A percentile compares a stretch with the other conserved stretches of the same genome.
Conservation (phyloP, 2,329 filamentous ascomycete species). For the Ceratocystis harringtonii region DNA sequence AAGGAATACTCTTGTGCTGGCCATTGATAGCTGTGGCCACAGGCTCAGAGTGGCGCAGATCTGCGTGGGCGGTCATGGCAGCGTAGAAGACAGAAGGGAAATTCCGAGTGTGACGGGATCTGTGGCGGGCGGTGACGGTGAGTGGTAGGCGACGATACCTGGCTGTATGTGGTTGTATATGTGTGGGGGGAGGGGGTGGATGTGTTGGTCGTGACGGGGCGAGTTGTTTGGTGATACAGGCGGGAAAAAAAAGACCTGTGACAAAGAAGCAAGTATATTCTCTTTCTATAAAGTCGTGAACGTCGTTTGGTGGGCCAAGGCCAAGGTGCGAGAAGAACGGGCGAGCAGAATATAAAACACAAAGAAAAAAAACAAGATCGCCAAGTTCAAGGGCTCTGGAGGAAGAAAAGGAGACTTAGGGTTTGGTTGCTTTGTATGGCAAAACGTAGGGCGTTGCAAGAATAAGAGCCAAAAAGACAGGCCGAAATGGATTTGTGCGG, state of each 20-base stretch:
- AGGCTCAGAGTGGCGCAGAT: conserved; percentile 9
- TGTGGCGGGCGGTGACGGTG: not conserved
- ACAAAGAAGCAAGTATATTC: not conserved
- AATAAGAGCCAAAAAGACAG: not conserved
- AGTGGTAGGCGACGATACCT: not conserved
- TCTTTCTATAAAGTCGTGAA: not conserved
- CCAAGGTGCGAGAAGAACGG: not conserved
- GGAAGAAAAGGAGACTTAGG: not conserved
- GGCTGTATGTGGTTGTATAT: not conserved
- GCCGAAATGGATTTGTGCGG: not conserved
- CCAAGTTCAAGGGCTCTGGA: not conserved
- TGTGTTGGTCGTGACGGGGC: not conserved
- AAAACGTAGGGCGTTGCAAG: not conserved
- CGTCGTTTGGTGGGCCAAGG: not conserved
- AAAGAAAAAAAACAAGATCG: not conserved
- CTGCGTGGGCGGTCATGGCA: conserved; percentile 14
- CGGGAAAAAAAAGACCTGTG: not conserved
- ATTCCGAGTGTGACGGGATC: not conserved
- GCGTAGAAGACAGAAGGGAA: not conserved
- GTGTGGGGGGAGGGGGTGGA: not conserved
- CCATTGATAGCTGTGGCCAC: not conserved
- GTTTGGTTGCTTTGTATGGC: not conserved
- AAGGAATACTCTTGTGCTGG: conserved; percentile 31
- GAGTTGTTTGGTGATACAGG: not conserved
- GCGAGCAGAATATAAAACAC: not conserved